phyloP scores from a whole-genome alignment of 2,329 filamentous ascomycete species.

The Calonectria hawksworthii region DNA sequence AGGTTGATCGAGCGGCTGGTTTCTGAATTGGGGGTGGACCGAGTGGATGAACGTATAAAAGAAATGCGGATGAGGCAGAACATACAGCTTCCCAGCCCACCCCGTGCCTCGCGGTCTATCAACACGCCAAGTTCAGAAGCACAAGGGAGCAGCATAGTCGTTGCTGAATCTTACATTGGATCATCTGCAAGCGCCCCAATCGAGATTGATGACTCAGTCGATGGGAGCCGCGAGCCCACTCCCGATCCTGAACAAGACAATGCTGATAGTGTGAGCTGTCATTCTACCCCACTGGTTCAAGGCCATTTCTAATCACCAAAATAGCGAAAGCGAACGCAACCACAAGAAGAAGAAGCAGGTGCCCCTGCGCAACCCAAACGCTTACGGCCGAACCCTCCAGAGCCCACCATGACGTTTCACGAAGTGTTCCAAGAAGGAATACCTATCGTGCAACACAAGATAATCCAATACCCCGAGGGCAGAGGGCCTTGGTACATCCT shows the following conservation, averaged over 20 bases:
- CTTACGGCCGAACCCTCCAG: not conserved
- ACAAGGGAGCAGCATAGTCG: not conserved
- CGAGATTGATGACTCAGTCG: not conserved
- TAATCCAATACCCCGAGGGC: not conserved
- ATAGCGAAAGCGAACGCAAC: not conserved
- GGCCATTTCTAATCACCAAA: not conserved
- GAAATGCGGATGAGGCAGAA: not conserved
- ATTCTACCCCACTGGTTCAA: not conserved
- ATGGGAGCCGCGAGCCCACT: not conserved
- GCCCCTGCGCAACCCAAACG: not conserved
- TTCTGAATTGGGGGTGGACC: not conserved
- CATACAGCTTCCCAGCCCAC: not conserved
- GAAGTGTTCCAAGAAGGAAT: slow-evolving; percentile 29
- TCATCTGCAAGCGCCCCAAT: not conserved
- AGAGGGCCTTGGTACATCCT: slow-evolving; percentile 23
- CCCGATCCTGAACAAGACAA: not conserved
- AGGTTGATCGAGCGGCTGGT: not conserved
- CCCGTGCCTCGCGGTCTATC: not conserved
- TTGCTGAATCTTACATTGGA: not conserved
- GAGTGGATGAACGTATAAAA: not conserved
- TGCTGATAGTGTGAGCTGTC: not conserved
- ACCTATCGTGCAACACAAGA: slow-evolving; percentile 4
- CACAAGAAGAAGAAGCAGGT: no score
- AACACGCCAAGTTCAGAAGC: not conserved
- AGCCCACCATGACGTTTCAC: not conserved